A percentile compares a stretch with the other conserved stretches of the same genome.
phyloP scores from a whole-genome alignment of 1,139 yeast genomes.

The Sugiyamaella xylanicola region DNA sequence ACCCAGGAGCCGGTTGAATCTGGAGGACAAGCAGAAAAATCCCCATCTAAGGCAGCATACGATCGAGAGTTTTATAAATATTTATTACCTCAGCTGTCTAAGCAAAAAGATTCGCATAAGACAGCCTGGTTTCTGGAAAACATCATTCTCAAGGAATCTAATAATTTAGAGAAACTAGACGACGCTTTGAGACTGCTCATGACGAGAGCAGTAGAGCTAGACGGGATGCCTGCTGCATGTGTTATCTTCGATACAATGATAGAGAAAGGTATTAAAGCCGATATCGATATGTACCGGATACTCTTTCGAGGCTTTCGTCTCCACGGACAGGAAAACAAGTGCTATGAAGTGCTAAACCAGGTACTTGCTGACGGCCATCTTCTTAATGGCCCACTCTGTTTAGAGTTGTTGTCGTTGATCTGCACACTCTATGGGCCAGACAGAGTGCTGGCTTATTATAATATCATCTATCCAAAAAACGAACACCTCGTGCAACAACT shows the following conservation, averaged over 20 bases:
- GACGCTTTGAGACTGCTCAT: slow-evolving; percentile 26
- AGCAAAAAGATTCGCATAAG: slow-evolving; percentile 19
- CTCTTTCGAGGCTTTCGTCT: slow-evolving; percentile 34
- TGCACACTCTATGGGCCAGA: slow-evolving; percentile 30
- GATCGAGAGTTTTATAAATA: slow-evolving; percentile 25
- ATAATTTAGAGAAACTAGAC: slow-evolving; percentile 17
- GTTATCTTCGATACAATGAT: slow-evolving; percentile 32
- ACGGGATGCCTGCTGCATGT: slow-evolving; percentile 32
- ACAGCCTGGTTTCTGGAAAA: slow-evolving; percentile 30
- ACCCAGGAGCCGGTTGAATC: slow-evolving; percentile 10
- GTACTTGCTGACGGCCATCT: slow-evolving; percentile 23
- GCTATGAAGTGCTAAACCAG: slow-evolving; percentile 31
- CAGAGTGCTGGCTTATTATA: slow-evolving; percentile 29
- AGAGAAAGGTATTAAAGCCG: slow-evolving; percentile 28
- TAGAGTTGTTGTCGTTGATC: slow-evolving; percentile 31
- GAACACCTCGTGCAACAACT: slow-evolving; percentile 1
- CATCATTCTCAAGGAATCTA: slow-evolving; percentile 20
- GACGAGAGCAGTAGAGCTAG: slow-evolving; percentile 31
- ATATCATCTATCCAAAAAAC: slow-evolving; percentile 18
- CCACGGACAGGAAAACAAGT: slow-evolving; percentile 31
- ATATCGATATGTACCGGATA: slow-evolving; percentile 23
- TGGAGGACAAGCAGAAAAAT: too few species aligned
- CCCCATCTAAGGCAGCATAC: slow-evolving; percentile 21
- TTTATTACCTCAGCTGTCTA: slow-evolving; percentile 25
- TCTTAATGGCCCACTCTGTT: slow-evolving; percentile 24